These are phyloP conservation scores for Tylopilus felleus DNA, from an alignment of 768 basidiomycete species.

Conservation along the genomic window DNA sequence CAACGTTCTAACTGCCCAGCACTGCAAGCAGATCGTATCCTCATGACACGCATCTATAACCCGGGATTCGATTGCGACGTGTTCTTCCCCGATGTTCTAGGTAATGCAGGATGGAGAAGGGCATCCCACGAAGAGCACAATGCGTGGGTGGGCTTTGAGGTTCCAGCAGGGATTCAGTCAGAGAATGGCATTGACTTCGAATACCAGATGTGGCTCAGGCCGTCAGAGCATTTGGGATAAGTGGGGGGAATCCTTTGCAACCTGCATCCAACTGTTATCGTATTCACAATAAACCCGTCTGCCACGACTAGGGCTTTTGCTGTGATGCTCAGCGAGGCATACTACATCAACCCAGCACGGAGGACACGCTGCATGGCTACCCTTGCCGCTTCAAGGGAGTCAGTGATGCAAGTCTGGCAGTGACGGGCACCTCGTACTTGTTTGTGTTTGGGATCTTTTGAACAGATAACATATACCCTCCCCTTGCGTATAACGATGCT, in stretches of 20 bases:
- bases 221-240: conserved; percentile 13
- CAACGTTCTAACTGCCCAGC: conserved; percentile 29
- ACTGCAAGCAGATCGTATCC: conserved; percentile 67
- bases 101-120: conserved; percentile 48
- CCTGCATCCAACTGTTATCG: conserved; percentile 1
- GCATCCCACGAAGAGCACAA: conserved; percentile 61
- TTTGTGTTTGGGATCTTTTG: conserved; percentile 95
- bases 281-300: not conserved
- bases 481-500: conserved; percentile 85
- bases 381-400: conserved; percentile 57
- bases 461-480: conserved; percentile 87
- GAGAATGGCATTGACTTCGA: conserved; percentile 85
- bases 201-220: conserved; percentile 92
- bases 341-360: not conserved
- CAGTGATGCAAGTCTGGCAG: conserved; percentile 7
- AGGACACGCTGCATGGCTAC: conserved; percentile 34
- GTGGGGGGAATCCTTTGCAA: not conserved
- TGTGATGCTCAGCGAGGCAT: not conserved
- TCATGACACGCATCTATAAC: conserved; percentile 78
- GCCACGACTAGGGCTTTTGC: not conserved
- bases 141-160: conserved; percentile 78
- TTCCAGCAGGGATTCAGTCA: conserved; percentile 69
- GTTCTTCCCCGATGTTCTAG: conserved; percentile 73
- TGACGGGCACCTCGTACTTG: conserved; percentile 54
- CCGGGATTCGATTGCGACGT: conserved; percentile 86